These are phyloP conservation scores for Taphrina deformans DNA, from an alignment of 1,139 yeast genomes.

Conservation along the genomic window DNA sequence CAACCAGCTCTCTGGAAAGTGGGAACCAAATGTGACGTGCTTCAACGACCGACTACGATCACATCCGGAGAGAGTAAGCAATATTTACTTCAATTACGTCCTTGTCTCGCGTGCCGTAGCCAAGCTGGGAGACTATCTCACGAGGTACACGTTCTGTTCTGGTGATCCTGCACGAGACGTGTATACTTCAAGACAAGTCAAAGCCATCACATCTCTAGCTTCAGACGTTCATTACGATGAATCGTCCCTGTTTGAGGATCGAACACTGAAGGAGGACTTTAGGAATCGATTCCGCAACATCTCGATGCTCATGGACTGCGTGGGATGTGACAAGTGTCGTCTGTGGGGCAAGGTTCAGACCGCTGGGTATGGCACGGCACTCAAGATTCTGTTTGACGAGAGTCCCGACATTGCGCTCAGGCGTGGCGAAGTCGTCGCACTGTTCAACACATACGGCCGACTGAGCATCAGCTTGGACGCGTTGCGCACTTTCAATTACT, in stretches of 20 bases:
- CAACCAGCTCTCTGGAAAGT: conserved; percentile 68
- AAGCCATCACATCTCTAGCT: conserved; percentile 43
- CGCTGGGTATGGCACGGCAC: conserved; percentile 94
- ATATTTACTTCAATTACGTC: conserved; percentile 90
- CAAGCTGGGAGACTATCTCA: conserved; percentile 56
- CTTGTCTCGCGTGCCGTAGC: conserved; percentile 77
- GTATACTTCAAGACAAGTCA: conserved; percentile 25
- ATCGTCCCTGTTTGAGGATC: conserved; percentile 52
- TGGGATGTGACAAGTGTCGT: conserved; percentile 95
- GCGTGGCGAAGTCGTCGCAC: conserved; percentile 83
- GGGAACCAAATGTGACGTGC: conserved; percentile 77
- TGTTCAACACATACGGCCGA: conserved; percentile 88
- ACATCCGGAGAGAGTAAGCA: conserved; percentile 82
- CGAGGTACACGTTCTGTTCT: conserved; percentile 54
- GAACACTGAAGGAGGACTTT: conserved; percentile 73
- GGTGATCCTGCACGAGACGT: conserved; percentile 44
- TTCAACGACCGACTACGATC: conserved; percentile 90
- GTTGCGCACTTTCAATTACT: conserved; percentile 63
- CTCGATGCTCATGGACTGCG: conserved; percentile 94
- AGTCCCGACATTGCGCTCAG: conserved; percentile 48
- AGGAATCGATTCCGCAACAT: conserved; percentile 82
- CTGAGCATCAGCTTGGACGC: conserved; percentile 80
- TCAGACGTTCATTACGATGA: conserved; percentile 56
- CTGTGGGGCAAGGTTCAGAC: conserved; percentile 98
- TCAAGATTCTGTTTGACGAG: conserved; percentile 79